phyloP scores from a whole-genome alignment of 257 asterid species.

The Prunella vulgaris region DNA sequence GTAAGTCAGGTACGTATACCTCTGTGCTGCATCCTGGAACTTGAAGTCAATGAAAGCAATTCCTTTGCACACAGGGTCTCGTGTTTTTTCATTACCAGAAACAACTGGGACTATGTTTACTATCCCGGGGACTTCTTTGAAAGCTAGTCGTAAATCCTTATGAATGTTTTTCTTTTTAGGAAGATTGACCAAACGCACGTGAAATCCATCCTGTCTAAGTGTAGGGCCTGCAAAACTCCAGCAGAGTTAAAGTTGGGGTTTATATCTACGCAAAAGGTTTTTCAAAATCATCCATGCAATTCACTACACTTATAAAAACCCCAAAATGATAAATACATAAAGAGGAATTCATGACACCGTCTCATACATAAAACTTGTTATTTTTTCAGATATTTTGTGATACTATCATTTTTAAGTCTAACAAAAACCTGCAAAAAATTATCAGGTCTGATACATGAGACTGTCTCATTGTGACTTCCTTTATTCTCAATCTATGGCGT shows the following conservation, averaged over 20 bases:
- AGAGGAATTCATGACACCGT: too few species aligned
- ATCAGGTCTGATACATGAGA: too few species aligned
- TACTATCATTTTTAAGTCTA: too few species aligned
- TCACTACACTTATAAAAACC: background rate
- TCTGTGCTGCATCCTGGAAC: slow-evolving; percentile 55
- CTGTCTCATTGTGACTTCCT: too few species aligned
- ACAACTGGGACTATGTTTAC: slow-evolving; percentile 65
- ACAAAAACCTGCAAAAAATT: too few species aligned
- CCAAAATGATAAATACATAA: too few species aligned
- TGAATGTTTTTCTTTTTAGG: slow-evolving; percentile 90
- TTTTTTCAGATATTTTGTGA: too few species aligned
- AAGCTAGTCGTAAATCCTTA: slow-evolving; percentile 65
- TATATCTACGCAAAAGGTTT: too few species aligned
- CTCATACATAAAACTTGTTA: too few species aligned
- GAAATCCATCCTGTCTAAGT: slow-evolving; percentile 39
- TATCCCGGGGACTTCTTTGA: slow-evolving; percentile 68
- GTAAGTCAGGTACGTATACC: slow-evolving; percentile 27
- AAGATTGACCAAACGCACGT: slow-evolving; percentile 78
- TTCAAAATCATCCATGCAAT: background rate
- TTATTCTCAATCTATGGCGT: too few species aligned
- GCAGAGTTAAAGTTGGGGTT: too few species aligned
- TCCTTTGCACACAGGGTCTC: slow-evolving; percentile 94
- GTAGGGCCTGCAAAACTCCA: slow-evolving; percentile 33
- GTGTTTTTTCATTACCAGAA: slow-evolving; percentile 76
- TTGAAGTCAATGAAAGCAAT: slow-evolving; percentile 69